Conservation (phyloP, 192 early-diverging fungal genomes). For the Chytriomyces confervae region DNA sequence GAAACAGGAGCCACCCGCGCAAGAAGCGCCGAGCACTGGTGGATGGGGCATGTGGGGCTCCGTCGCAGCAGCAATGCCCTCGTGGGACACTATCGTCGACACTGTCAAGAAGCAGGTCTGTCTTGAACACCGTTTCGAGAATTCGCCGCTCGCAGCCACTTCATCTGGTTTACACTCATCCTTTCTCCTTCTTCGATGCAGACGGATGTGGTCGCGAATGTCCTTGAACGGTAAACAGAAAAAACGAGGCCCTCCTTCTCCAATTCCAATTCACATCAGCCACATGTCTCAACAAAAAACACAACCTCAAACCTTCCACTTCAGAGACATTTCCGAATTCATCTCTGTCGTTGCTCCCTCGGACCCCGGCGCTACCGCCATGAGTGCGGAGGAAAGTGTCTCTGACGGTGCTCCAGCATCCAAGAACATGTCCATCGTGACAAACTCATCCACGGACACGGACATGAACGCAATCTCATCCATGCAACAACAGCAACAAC, state of each 20-base stretch:
- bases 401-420: slow-evolving; percentile 22
- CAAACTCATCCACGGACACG: not conserved
- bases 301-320: not conserved
- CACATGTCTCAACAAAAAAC: not conserved
- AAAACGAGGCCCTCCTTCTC: not conserved
- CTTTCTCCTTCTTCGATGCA: not conserved
- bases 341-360: slow-evolving; percentile 43
- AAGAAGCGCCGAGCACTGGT: not conserved
- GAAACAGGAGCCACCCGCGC: too few species aligned
- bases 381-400: slow-evolving; percentile 20
- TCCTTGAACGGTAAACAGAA: slow-evolving; percentile 26
- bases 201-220: slow-evolving; percentile 26
- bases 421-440: not conserved
- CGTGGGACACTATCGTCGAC: slow-evolving; percentile 51
- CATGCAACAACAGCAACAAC: not conserved
- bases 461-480: not conserved
- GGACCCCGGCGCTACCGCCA: slow-evolving; percentile 23
- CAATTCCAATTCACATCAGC: not conserved
- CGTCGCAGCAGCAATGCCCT: not conserved
- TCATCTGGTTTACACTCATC: not conserved
- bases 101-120: slow-evolving; percentile 53
- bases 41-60: slow-evolving; percentile 40
- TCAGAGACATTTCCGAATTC: slow-evolving; percentile 51
- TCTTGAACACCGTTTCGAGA: not conserved
- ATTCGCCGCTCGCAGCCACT: not conserved